Evolutionary conservation across 2,329 filamentous ascomycete genomes (phyloP), one percentile per base, ranked within the genome.

Genomic region (Neurospora crassa): DNA sequence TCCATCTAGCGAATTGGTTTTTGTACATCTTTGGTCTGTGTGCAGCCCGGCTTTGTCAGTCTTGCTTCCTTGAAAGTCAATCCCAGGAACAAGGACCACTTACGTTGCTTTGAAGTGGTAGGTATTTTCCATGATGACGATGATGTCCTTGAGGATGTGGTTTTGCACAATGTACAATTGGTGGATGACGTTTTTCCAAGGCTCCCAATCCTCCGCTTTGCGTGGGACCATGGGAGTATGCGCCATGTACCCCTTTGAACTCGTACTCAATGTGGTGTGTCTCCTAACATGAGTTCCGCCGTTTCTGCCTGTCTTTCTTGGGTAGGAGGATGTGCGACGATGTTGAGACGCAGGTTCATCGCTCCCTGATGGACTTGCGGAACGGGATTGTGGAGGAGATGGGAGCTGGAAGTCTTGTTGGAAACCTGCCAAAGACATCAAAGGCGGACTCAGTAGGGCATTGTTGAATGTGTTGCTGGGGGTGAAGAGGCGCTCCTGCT

Each of bases 1-100:
- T 70, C 76, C 76, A 77, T 14, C 76, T 69, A 1, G 73, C 73
- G 24, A 77, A 74, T 45, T 77, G 76, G 69, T 75, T 76, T 42
- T 77, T 77, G 70, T 76, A 77, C 76, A 77, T 77, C 69, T 76
- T 76, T 12, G 75, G 74, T 24, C 75, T 74, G 68, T 71, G 34
- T 7, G 37, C 12, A 11, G 24, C n/a, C 18, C 29, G 37, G 29
- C 16, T 18, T 43, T 24, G 41, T 42, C 4, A 41, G 41, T 45
- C 41, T 0, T 18, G 3, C 3, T 14, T 34, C 16, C 24, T 8
- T 1, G 1, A 0, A 7, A 34, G 53, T 63, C 8, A 42, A 37
- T n/a, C 37, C 11, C 45, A 53, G 12, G 20, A 1, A 29, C n/a
- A 34, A 7, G 20, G 3, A 18, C 14, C 1, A 74, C 75, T 75